phyloP scores from a whole-genome alignment of 208 protist species.

The Histomonas meleagridis region DNA sequence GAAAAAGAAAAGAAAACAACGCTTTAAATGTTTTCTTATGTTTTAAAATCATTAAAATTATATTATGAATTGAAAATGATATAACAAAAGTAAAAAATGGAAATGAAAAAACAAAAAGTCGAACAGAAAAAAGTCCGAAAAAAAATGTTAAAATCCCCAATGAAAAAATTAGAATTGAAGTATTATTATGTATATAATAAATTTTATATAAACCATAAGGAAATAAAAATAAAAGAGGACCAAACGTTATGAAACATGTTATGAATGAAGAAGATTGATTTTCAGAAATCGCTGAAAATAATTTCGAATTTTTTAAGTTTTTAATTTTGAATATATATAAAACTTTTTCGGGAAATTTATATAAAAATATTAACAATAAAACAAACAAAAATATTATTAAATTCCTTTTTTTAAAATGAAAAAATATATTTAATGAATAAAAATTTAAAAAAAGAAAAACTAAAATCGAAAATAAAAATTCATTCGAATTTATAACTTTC shows the following conservation, averaged over 20 bases:
- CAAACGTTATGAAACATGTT: not conserved
- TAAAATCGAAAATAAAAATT: slow-evolving; percentile 77
- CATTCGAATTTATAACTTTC: slow-evolving; percentile 71
- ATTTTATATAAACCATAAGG: not conserved
- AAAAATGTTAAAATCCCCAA: not conserved
- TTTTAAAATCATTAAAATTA: not conserved
- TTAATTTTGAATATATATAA: not conserved
- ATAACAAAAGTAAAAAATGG: not conserved
- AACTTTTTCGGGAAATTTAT: not conserved
- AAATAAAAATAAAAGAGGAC: not conserved
- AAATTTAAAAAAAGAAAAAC: slow-evolving; percentile 66
- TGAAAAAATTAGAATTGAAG: not conserved
- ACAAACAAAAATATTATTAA: not conserved
- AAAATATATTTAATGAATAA: slow-evolving; percentile 7
- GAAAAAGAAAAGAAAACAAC: not conserved
- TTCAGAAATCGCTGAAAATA: not conserved
- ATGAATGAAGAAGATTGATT: not conserved
- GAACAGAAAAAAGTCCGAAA: not conserved
- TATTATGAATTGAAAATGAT: not conserved
- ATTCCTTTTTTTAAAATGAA: not conserved
- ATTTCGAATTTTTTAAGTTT: not conserved
- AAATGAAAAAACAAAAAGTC: not conserved
- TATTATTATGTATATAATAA: not conserved
- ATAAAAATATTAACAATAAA: not conserved
- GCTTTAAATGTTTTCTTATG: not conserved